These are phyloP conservation scores for Triticum urartu DNA, from an alignment of 176 grass and related monocot genomes.

Conservation along the genomic window DNA sequence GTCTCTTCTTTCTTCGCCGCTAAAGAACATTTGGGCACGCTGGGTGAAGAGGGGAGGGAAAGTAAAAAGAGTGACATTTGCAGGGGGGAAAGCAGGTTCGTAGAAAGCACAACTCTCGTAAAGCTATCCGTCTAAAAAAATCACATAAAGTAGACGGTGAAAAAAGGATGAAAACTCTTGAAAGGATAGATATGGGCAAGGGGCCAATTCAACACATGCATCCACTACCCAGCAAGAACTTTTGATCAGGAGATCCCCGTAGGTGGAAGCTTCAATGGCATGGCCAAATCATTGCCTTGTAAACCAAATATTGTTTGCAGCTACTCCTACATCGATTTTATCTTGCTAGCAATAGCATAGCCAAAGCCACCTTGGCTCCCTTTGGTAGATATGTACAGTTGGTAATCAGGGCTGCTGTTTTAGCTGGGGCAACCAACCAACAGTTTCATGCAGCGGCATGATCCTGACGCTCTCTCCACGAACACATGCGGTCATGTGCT, in stretches of 20 bases:
- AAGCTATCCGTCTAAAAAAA: too few species aligned
- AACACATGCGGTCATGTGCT: conserved; percentile 2
- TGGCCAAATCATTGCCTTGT: background rate
- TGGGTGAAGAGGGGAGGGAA: background rate
- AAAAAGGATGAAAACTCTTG: background rate
- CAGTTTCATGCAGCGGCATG: background rate
- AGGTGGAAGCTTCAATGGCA: background rate
- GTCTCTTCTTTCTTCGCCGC: conserved; percentile 24
- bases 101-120: background rate
- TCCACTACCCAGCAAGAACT: background rate
- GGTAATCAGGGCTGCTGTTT: background rate
- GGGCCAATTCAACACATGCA: conserved; percentile 17
- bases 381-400: background rate
- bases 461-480: background rate
- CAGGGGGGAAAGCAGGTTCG: background rate
- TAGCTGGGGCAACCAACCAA: background rate
- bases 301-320: background rate
- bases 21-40: background rate
- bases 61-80: background rate
- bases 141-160: background rate
- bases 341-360: background rate
- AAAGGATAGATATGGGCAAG: background rate
- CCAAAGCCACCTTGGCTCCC: background rate
- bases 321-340: background rate
- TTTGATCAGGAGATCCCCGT: background rate